Evolutionary conservation across 2,329 filamentous ascomycete species (phyloP), one percentile per base, ranked within the genome.

Genomic region (Aspergillus sp.): DNA sequence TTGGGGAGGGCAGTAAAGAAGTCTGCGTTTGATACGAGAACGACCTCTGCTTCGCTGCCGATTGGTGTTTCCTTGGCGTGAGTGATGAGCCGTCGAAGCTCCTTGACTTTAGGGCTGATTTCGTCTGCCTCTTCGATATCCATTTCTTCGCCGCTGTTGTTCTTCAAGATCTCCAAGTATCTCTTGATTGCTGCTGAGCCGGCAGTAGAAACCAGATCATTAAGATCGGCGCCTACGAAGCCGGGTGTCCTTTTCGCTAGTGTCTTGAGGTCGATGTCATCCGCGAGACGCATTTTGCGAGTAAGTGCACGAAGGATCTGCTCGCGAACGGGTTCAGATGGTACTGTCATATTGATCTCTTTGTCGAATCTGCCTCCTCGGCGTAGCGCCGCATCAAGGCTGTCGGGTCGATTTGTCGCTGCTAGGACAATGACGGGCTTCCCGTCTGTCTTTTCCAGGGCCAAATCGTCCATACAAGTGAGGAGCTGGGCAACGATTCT

Each of bases 181-280:
- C 83, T 79, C 65, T 87, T 83, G 74, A 89, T 88, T n/a, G 87
- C 86, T 69, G 85, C 84, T 6, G 85, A 82, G 5, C 86, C 87
- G 3, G 88, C 88, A 56, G 88, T 89, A 46, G 85, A 85, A 3
- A 89, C 87, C 3, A 90, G 79, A 70, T 89, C 89, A 64, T 91
- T 87, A 4, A 99, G 80, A 80, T 99, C 95, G 6, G 92, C 91
- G 11, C 93, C 94, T 0, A 99, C 94, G 68, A 95, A 99, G 1
- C 95, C 95, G 6, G 95, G 92, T 0, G 94, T 98, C 68, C 89
- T 83, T 70, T 91, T 93, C 6, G 94, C 93, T 3, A 99, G 81
- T 17, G 84, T 80, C 28, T 80, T 79, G 68, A 94, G 91, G 72
- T 96, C 87, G 22, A 98, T 85, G 63, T 93, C 88, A 3, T 85